Conservation (phyloP, 2,329 filamentous ascomycete genomes). For the Hortaea sp. region DNA sequence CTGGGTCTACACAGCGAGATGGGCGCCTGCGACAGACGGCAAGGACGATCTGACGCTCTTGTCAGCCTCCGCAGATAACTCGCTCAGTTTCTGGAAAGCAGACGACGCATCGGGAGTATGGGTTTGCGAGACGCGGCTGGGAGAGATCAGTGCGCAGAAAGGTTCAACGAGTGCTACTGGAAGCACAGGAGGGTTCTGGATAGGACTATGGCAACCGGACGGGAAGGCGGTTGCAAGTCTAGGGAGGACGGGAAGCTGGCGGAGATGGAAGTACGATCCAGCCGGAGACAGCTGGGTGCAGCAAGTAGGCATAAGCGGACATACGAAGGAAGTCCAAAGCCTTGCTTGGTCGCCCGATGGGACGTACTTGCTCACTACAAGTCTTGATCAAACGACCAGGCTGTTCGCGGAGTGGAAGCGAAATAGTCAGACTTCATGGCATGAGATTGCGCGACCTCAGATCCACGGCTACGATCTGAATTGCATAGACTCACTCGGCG, state of each 20-base stretch:
- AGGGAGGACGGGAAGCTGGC: slow-evolving; percentile 87
- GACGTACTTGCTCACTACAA: slow-evolving; percentile 77
- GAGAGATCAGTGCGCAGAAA: slow-evolving; percentile 89
- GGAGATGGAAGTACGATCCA: slow-evolving; percentile 62
- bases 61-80: slow-evolving; percentile 90
- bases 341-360: slow-evolving; percentile 77
- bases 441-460: slow-evolving; percentile 89
- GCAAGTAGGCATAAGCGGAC: slow-evolving; percentile 67
- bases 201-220: slow-evolving; percentile 78
- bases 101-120: slow-evolving; percentile 80
- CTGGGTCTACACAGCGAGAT: slow-evolving; percentile 87
- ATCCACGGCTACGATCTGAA: slow-evolving; percentile 98
- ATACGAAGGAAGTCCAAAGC: slow-evolving; percentile 70
- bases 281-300: slow-evolving; percentile 63
- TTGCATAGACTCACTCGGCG: slow-evolving; percentile 69
- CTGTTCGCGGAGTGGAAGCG: slow-evolving; percentile 71
- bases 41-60: slow-evolving; percentile 45
- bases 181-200: slow-evolving; percentile 94
- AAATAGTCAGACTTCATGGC: slow-evolving; percentile 55
- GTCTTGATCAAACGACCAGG: slow-evolving; percentile 84
- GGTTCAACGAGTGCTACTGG: slow-evolving; percentile 94
- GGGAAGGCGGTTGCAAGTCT: slow-evolving; percentile 68
- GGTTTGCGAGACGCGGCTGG: slow-evolving; percentile 75
- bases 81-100: slow-evolving; percentile 82
- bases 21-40: slow-evolving; percentile 47